Evolutionary conservation across 2,329 filamentous ascomycete genomes (phyloP), one percentile per base, ranked within the genome.

Genomic region (Ascochyta rabiei): DNA sequence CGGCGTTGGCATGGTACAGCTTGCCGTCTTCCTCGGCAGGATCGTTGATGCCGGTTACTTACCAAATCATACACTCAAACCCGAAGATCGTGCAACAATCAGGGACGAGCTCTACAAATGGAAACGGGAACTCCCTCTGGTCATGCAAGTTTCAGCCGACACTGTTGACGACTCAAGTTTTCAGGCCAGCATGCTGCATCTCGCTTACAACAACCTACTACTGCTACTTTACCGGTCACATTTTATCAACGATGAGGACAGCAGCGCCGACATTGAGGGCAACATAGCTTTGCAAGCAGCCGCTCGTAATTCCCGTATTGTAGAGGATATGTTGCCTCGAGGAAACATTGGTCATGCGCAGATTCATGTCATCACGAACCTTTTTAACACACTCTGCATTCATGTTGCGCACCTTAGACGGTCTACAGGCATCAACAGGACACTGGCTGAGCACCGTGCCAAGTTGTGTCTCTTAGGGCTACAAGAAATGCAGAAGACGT

Each of bases 321-420:
- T 81, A 1, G 79, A 82, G 50, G 79, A 81, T 48, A 75, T 82
- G 72, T 69, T 82, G 0, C 75, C 79, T 2, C 64, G 75, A 21
- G 75, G 75, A 15, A 69, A 76, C 4, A 74, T 81, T 5, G 73
- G 78, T 16, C 77, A 79, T 53, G 78, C 75, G 2, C 75, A 80
- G 15, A 71, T 80, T 10, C 80, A 81, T 53, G 67, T 80, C 58
- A 81, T 81, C 38, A 81, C 79, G 0, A 79, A 80, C 50, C 65
- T 79, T 0, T 81, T 81, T 62, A 78, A 78, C 33, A 76, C 79
- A 1, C 68, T 82, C 1, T 81, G 79, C 52, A 80, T 81, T 33
- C 79, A 81, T 45, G 78, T 78, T 0, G 77, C 80, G 7, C 71
- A 79, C 35, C 75, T 81, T 12, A 71, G 76, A 48, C 52, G 66